Conservation (phyloP, 2,329 filamentous ascomycete genomes). For the Emmonsiellopsis sp. region DNA sequence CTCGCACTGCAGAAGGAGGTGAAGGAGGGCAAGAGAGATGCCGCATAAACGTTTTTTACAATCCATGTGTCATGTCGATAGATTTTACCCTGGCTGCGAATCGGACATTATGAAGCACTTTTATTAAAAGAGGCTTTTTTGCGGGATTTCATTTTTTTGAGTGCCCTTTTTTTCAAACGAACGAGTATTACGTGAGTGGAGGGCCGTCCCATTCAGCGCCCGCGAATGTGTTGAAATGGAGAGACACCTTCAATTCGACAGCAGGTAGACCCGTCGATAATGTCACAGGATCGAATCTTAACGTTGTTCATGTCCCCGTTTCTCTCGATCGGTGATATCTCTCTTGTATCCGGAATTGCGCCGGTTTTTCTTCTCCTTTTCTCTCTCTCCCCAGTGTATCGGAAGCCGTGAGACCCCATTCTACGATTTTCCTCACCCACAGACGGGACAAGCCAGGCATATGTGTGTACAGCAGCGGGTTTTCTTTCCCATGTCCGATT, state of each 20-base stretch:
- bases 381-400: neutral
- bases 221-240: neutral
- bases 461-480: conserved; percentile 62
- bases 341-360: neutral
- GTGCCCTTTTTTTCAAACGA: neutral
- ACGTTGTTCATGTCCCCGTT: neutral
- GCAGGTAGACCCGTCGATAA: conserved; percentile 10
- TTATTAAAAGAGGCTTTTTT: neutral
- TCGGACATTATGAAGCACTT: conserved; percentile 5
- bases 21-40: conserved; percentile 89
- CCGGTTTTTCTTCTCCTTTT: neutral
- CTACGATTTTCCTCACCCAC: neutral
- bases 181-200: neutral
- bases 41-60: conserved; percentile 52
- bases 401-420: neutral
- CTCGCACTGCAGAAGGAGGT: conserved; percentile 71
- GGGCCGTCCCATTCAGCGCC: neutral
- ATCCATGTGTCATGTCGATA: conserved; percentile 14
- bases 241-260: conserved; percentile 4
- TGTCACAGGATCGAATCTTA: neutral
- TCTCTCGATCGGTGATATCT: neutral
- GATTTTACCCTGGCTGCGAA: conserved; percentile 1
- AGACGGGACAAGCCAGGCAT: conserved; percentile 41
- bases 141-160: neutral
- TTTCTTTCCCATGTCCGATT: conserved; percentile 50